Conservation (phyloP, 805 yeast genomes). For the Wickerhamiella brachini region DNA sequence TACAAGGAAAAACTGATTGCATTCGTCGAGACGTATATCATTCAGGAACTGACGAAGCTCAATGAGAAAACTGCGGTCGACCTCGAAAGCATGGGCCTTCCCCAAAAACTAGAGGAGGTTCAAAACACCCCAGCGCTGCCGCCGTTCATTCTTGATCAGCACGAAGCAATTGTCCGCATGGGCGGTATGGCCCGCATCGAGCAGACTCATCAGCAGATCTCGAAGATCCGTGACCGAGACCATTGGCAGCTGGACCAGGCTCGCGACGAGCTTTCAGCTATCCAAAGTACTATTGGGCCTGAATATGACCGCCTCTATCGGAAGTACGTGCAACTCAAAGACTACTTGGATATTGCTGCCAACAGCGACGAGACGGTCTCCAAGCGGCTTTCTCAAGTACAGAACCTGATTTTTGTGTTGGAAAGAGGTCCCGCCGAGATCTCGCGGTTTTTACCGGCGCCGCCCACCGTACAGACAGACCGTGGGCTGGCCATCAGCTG, state of each 20-base stretch:
- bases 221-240: background rate
- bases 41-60: conserved; percentile 22
- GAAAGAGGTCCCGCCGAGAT: conserved; percentile 3
- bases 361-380: conserved; percentile 4
- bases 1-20: conserved; percentile 50
- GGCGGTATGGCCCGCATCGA: conserved; percentile 35
- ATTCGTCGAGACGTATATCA: conserved; percentile 34
- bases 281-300: background rate
- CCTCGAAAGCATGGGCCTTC: conserved; percentile 38
- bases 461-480: background rate
- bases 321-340: background rate
- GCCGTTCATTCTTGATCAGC: conserved; percentile 38
- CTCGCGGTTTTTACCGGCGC: conserved; percentile 3
- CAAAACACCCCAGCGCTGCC: conserved; percentile 47
- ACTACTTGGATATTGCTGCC: conserved; percentile 2
- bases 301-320: background rate
- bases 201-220: conserved; percentile 14
- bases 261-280: background rate
- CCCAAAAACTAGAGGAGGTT: conserved; percentile 48
- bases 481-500: background rate
- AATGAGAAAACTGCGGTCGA: conserved; percentile 14
- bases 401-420: conserved; percentile 2
- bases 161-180: conserved; percentile 35
- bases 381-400: background rate
- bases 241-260: background rate